phyloP scores from a whole-genome alignment of 1,284 basidiomycete species.

The Ceratorhiza oryzae-sativae region DNA sequence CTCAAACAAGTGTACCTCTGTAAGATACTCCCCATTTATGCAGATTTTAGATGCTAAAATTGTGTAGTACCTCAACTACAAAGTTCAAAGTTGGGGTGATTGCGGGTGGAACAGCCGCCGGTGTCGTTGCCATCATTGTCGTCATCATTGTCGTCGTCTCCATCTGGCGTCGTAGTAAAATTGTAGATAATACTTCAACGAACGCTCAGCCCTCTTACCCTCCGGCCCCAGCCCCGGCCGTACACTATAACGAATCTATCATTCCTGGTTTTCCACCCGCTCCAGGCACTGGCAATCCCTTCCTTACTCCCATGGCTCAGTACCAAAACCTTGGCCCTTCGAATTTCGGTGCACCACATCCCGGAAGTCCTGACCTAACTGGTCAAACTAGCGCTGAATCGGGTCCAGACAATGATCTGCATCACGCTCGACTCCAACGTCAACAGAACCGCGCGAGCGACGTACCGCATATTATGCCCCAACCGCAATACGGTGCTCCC shows the following conservation, averaged over 20 bases:
- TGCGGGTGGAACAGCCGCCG: conserved; percentile 17
- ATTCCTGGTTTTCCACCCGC: background rate
- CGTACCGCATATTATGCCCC: background rate
- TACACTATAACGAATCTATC: background rate
- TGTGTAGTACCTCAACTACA: background rate
- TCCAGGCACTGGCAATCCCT: conserved; percentile 19
- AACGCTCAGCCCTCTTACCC: background rate
- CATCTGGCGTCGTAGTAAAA: background rate
- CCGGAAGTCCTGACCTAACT: background rate
- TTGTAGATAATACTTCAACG: background rate
- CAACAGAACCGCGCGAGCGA: background rate
- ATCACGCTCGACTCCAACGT: conserved; percentile 17
- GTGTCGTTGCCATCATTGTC: conserved; percentile 3
- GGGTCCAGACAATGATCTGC: background rate
- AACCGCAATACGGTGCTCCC: background rate
- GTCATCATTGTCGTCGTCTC: background rate
- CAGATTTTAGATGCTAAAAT: background rate
- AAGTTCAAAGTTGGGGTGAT: conserved; percentile 17
- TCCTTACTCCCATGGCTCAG: conserved; percentile 29
- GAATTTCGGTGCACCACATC: background rate
- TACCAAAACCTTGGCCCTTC: conserved; percentile 23
- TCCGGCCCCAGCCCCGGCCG: background rate
- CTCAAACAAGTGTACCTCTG: background rate
- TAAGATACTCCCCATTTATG: background rate
- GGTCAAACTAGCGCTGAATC: background rate